phyloP scores from a whole-genome alignment of 495 filamentous ascomycete genomes.

The Friedmanniomyces simplex region DNA sequence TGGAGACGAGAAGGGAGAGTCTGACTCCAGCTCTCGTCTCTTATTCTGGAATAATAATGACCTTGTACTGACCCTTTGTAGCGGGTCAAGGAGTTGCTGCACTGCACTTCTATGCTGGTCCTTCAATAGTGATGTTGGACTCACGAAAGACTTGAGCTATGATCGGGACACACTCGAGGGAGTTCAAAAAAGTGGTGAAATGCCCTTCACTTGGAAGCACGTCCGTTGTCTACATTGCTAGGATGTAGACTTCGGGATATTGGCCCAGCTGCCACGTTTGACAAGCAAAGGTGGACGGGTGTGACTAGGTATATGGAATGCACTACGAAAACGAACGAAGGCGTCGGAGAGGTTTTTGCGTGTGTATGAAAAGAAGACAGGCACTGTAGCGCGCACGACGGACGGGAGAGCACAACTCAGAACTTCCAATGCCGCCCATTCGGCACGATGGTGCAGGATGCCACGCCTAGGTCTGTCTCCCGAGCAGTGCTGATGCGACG shows the following conservation, averaged over 20 bases:
- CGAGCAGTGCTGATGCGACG: too few species aligned
- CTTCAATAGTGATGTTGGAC: conserved; percentile 9
- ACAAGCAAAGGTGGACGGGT: neutral
- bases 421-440: too few species aligned
- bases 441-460: too few species aligned
- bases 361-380: too few species aligned
- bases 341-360: conserved; percentile 9
- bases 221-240: neutral
- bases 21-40: too few species aligned
- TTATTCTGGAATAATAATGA: too few species aligned
- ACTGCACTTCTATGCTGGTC: neutral
- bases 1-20: too few species aligned
- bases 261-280: neutral
- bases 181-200: neutral
- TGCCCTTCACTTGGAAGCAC: conserved; percentile 4
- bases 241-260: neutral
- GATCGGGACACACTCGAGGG: neutral
- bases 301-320: conserved; percentile 10
- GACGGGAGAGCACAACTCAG: too few species aligned
- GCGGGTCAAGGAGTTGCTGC: too few species aligned
- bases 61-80: too few species aligned
- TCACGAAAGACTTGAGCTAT: conserved; percentile 4
- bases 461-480: too few species aligned
- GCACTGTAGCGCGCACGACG: too few species aligned
- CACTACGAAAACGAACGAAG: neutral